Evolutionary conservation across 1,284 basidiomycete genomes (phyloP).

Genomic region (Inonotus hispidus): DNA sequence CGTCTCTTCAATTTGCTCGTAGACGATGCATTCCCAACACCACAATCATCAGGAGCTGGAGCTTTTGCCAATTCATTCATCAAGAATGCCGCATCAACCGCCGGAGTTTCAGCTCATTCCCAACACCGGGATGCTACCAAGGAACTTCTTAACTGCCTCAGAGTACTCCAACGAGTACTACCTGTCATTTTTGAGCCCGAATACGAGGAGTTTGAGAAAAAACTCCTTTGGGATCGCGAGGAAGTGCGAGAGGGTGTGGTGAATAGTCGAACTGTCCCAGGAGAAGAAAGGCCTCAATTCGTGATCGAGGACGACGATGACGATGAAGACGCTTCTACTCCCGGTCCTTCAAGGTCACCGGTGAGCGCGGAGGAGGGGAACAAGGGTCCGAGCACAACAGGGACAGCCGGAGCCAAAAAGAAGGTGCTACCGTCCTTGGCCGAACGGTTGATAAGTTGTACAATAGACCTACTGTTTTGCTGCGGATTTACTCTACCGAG

Average conservation of each 20-base stretch:
- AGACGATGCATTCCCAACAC: conserved; percentile 76
- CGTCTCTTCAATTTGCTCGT: conserved; percentile 78
- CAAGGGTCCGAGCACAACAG: conserved; percentile 1
- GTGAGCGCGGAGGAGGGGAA: background rate
- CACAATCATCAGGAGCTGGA: conserved; percentile 49
- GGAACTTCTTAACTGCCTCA: conserved; percentile 83
- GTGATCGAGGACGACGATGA: conserved; percentile 82
- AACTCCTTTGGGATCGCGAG: conserved; percentile 67
- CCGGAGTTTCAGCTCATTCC: conserved; percentile 23
- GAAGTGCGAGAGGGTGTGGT: conserved; percentile 39
- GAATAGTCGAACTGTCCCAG: conserved; percentile 23
- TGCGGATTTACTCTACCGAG: conserved; percentile 86
- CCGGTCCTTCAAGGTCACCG: conserved; percentile 24
- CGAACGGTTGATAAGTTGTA: conserved; percentile 70
- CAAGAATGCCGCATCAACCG: conserved; percentile 39
- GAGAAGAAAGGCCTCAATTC: conserved; percentile 52
- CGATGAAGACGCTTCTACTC: conserved; percentile 35
- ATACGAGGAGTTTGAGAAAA: conserved; percentile 65
- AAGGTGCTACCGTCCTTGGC: conserved; percentile 67
- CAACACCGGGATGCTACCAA: conserved; percentile 66
- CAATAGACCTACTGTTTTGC: conserved; percentile 84
- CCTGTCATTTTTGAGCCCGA: conserved; percentile 84
- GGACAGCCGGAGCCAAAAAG: conserved; percentile 26
- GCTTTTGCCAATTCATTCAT: conserved; percentile 66
- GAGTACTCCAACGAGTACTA: conserved; percentile 81